Evolutionary conservation across 2,329 filamentous ascomycete genomes (phyloP).

Genomic region (Calonectria hawksworthii): DNA sequence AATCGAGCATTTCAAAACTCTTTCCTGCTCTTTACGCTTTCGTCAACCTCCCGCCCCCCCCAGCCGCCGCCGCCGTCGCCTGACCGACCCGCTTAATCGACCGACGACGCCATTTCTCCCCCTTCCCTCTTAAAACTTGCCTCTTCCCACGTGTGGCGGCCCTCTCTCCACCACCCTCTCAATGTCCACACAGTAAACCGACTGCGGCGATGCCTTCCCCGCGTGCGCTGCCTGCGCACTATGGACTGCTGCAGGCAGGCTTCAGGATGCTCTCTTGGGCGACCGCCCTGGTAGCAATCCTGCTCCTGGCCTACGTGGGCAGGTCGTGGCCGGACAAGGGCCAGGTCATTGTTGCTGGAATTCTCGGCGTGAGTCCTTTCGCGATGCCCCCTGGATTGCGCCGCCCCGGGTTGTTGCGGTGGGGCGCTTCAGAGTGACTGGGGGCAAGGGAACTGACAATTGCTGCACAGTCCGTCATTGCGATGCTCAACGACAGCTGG

Average conservation of each 20-base stretch:
- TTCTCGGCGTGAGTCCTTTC: slow-evolving; percentile 48
- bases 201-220: slow-evolving; percentile 37
- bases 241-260: slow-evolving; percentile 41
- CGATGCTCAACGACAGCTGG: slow-evolving; percentile 56
- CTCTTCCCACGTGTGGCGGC: background rate
- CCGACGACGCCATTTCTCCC: background rate
- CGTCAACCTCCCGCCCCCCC: slow-evolving; percentile 2
- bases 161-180: slow-evolving; percentile 1
- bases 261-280: slow-evolving; percentile 50
- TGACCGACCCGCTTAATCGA: background rate
- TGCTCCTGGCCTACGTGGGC: slow-evolving; percentile 50
- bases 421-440: background rate
- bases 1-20: background rate
- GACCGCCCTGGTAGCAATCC: slow-evolving; percentile 48
- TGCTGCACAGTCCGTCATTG: slow-evolving; percentile 44
- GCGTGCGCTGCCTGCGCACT: slow-evolving; percentile 30
- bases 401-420: background rate
- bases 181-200: slow-evolving; percentile 16
- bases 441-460: background rate
- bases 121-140: background rate
- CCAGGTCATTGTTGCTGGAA: slow-evolving; percentile 47
- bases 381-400: background rate
- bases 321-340: slow-evolving; percentile 49
- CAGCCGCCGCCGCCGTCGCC: background rate
- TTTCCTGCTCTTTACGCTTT: background rate